Evolutionary conservation across 306 rosid species (phyloP), one percentile per base, ranked within the genome.

Genomic region (Rosa rugosa): DNA sequence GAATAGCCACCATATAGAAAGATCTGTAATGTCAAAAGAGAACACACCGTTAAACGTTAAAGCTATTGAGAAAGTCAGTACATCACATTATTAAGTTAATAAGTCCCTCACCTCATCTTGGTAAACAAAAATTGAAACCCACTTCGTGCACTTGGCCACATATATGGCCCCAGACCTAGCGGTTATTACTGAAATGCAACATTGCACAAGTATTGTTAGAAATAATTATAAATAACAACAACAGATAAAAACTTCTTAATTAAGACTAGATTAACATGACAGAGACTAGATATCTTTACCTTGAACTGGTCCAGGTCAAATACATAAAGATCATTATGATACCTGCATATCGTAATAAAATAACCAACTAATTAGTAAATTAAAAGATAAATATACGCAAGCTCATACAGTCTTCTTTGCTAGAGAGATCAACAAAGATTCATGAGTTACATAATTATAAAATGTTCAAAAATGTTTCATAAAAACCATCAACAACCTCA

Each of bases 61-160:
- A 42, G 27, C 40, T 27, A 16, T 60, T 41, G 18, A 42, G 44
- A 47, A 42, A 44, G 70, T 60, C 42, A 44, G 27, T 49, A 25
- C 17, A 59, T 59, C 42, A 44, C 5, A 41, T n/a, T n/a, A 41
- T 22, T n/a, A 42, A 23, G 16, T 45, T 17, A 18, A 40, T 81
- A 64, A 82, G 84, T 81, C 78, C 79, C 96, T 80, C 74, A 90
- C 98, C 73, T 95, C 99, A 83, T 92, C 99, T 86, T 95, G 98
- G 88, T 87, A 77, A 72, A 88, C 98, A 91, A 88, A 84, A 92
- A 90, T 85, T 95, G 98, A 83, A 95, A 95, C 81, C 98, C 98
- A 77, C 99, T 95, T 50, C 99, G 90, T 54, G 89, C 97, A 89
- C 89, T 87, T 63, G 99, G 99, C 98, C 99, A 95, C 94, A 95